A percentile compares a stretch with the other conserved stretches of the same genome.
phyloP scores from a whole-genome alignment of 1,139 yeast species.

The Kodamaea arcana region DNA sequence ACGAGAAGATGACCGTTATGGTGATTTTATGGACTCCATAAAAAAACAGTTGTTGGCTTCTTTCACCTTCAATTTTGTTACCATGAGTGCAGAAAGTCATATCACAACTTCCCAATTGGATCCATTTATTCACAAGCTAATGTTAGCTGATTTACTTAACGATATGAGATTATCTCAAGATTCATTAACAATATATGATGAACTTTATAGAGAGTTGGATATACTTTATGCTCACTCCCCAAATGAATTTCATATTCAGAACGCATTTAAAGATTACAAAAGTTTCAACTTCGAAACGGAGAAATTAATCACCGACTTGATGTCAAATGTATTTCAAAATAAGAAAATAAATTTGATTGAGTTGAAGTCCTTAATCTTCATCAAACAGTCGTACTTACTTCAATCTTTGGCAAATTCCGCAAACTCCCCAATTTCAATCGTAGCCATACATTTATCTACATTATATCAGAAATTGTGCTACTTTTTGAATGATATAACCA shows the following conservation, averaged over 20 bases:
- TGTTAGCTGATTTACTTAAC: conserved; percentile 31
- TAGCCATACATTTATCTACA: conserved; percentile 30
- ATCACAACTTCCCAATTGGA: conserved; percentile 22
- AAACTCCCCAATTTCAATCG: conserved; percentile 25
- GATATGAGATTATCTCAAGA: conserved; percentile 57
- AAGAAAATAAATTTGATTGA: conserved; percentile 23
- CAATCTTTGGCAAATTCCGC: conserved; percentile 28
- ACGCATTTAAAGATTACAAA: conserved; percentile 10
- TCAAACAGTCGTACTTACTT: conserved; percentile 23
- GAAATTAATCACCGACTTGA: conserved; percentile 13
- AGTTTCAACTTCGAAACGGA: conserved; percentile 17
- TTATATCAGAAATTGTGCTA: conserved; percentile 29
- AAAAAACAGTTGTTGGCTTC: conserved; percentile 55
- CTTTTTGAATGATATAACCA: conserved; percentile 39
- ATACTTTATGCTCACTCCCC: conserved; percentile 19
- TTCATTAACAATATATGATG: conserved; percentile 46
- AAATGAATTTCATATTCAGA: conserved; percentile 10
- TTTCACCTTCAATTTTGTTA: conserved; percentile 47
- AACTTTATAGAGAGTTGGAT: conserved; percentile 24
- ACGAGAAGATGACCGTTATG: conserved; percentile 20
- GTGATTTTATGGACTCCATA: conserved; percentile 38
- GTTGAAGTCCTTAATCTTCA: conserved; percentile 25
- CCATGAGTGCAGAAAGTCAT: conserved; percentile 32
- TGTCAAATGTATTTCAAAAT: conserved; percentile 13
- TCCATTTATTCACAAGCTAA: conserved; percentile 16